Conservation (phyloP, 1,284 basidiomycete genomes). For the Peniophora sp. region DNA sequence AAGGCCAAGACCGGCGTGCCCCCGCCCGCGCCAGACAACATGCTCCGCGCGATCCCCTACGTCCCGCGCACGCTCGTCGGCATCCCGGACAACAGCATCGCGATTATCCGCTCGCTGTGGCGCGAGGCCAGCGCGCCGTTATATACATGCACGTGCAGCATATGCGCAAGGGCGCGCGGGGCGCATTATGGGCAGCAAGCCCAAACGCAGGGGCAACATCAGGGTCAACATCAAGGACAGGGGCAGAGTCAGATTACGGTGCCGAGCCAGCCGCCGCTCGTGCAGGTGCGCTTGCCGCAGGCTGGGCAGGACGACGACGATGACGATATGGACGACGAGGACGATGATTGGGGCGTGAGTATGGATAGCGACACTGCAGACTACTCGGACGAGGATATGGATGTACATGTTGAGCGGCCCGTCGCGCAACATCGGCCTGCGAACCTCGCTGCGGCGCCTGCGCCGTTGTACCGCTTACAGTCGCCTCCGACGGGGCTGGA, state of each 20-base stretch:
- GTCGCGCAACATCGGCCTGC: neutral
- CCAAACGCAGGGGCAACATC: constrained; percentile 28
- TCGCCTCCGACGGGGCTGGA: neutral
- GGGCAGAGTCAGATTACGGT: constrained; percentile 12
- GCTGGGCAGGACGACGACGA: constrained; percentile 10
- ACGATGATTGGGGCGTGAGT: constrained; percentile 17
- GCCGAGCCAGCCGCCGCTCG: constrained; percentile 6
- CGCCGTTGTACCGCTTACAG: neutral
- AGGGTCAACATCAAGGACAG: constrained; percentile 14
- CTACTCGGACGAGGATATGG: constrained; percentile 12
- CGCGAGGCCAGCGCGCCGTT: constrained; percentile 62
- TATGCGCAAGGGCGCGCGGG: constrained; percentile 53
- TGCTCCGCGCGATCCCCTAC: constrained; percentile 59
- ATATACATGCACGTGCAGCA: constrained; percentile 61
- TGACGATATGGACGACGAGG: constrained; percentile 13
- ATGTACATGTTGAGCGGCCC: constrained; percentile 6
- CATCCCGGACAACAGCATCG: constrained; percentile 52
- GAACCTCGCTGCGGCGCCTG: neutral
- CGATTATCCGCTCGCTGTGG: constrained; percentile 52
- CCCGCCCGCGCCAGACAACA: constrained; percentile 47
- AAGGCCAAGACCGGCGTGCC: constrained; percentile 33
- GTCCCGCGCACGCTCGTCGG: constrained; percentile 53
- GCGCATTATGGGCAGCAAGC: constrained; percentile 19
- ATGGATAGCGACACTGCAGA: constrained; percentile 13
- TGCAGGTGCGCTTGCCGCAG: neutral